These are phyloP conservation scores for Ceriops decandra DNA, from an alignment of 345 rosid genomes.

Conservation along the genomic window DNA sequence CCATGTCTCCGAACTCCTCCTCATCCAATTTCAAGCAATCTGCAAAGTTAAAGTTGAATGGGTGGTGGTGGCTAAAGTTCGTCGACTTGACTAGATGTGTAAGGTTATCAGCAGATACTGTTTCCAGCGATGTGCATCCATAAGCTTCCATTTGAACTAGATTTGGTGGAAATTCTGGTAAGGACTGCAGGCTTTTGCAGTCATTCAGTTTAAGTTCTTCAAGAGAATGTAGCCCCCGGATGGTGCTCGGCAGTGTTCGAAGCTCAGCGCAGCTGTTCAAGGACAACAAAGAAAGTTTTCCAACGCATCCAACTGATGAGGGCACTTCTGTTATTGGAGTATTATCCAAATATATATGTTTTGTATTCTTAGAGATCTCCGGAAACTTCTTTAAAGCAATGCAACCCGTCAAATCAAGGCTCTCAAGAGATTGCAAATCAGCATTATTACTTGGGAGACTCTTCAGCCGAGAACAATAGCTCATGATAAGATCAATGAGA, in stretches of 20 bases:
- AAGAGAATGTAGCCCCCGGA: not conserved
- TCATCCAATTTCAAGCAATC: no score
- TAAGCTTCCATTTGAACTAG: no score
- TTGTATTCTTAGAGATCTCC: not conserved
- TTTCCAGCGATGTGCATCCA: not conserved
- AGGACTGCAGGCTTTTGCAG: not conserved
- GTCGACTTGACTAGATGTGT: no score
- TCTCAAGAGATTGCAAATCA: conserved; percentile 18
- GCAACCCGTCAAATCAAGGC: conserved; percentile 23
- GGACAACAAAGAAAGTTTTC: not conserved
- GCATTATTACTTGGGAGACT: conserved; percentile 21
- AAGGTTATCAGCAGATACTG: no score
- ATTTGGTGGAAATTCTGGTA: no score
- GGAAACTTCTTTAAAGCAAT: not conserved
- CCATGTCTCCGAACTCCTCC: no score
- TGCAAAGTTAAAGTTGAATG: no score
- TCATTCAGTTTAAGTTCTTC: not conserved
- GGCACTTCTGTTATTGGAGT: not conserved
- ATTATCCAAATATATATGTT: not conserved
- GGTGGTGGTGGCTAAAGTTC: rapidly evolving
- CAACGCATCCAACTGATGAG: no score
- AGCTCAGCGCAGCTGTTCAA: not conserved
- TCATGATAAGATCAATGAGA: conserved; percentile 18
- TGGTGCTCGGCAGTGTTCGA: not conserved
- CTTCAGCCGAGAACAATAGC: conserved; percentile 24